Evolutionary conservation across 495 filamentous ascomycete species (phyloP), one percentile per base, ranked within the genome.

Genomic region (Staphylotrichum tortipilum): DNA sequence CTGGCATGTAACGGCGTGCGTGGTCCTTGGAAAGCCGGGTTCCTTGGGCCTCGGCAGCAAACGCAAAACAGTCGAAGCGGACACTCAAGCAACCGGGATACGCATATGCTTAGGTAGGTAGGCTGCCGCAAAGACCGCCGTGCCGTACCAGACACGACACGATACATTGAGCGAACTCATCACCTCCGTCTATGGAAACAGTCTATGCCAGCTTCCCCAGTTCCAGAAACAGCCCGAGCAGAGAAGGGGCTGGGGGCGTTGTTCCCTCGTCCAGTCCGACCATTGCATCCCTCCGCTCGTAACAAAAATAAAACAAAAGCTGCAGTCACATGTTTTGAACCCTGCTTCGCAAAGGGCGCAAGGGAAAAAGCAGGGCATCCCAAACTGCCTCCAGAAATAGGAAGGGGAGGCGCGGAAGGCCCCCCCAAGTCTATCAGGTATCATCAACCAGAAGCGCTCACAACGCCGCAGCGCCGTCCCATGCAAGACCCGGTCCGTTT

Each of bases 341-440:
- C n/a, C n/a, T n/a, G n/a, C n/a, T n/a, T n/a, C n/a, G n/a, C n/a
- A n/a, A n/a, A n/a, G n/a, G n/a, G n/a, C n/a, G n/a, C n/a, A n/a
- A n/a, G n/a, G n/a, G n/a, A n/a, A n/a, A n/a, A n/a, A n/a, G n/a
- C n/a, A 29, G 7, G 0, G 34, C 28, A 4, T 14, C 15, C 12
- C 7, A 28, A 36, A 23, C 31, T 17, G 11, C 50, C 36, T n/a
- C 41, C 36, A 9, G 12, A 50, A 11, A 33, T 18, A 15, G 14
- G 11, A 30, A 22, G n/a, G n/a, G n/a, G n/a, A n/a, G n/a, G n/a
- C n/a, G n/a, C n/a, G n/a, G n/a, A n/a, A n/a, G n/a, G n/a, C n/a
- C n/a, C n/a, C 28, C 40, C 33, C 18, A 39, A 38, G 30, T 46
- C 41, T 48, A 48, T 47, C 24, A 44, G 46, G 39, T 42, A 53